These are phyloP conservation scores for Chlamydomonas urium DNA, from an alignment of 139 green algal species.

Conservation along the genomic window DNA sequence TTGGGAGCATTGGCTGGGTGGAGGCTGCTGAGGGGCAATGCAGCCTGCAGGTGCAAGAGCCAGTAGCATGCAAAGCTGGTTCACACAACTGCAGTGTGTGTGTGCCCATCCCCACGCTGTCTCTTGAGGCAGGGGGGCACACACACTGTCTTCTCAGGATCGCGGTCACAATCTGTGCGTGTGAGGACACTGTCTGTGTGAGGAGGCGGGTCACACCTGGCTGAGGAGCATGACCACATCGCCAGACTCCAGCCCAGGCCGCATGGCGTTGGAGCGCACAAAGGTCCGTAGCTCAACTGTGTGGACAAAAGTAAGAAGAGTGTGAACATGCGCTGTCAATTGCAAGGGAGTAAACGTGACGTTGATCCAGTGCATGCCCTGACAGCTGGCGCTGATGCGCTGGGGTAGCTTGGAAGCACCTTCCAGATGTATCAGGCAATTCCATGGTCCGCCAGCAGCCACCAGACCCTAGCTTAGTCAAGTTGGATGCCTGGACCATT, in stretches of 20 bases:
- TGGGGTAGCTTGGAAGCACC: neutral
- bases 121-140: neutral
- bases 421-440: neutral
- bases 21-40: no score
- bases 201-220: slow-evolving; percentile 6
- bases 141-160: neutral
- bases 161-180: neutral
- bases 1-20: no score
- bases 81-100: neutral
- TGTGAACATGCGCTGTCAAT: no score
- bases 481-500: neutral
- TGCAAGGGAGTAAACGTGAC: neutral
- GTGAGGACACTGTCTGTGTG: neutral
- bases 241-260: slow-evolving; percentile 13
- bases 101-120: neutral
- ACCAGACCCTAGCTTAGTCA: no score
- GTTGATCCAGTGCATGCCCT: neutral
- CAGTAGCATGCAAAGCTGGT: neutral
- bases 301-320: no score
- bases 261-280: neutral
- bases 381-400: neutral
- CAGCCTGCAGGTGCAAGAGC: neutral
- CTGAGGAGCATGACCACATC: slow-evolving; percentile 25
- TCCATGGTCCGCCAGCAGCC: no score
- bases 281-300: slow-evolving; percentile 6